Evolutionary conservation across 2,329 filamentous ascomycete genomes (phyloP), one percentile per base, ranked within the genome.

Genomic region (Leptographium procerum): DNA sequence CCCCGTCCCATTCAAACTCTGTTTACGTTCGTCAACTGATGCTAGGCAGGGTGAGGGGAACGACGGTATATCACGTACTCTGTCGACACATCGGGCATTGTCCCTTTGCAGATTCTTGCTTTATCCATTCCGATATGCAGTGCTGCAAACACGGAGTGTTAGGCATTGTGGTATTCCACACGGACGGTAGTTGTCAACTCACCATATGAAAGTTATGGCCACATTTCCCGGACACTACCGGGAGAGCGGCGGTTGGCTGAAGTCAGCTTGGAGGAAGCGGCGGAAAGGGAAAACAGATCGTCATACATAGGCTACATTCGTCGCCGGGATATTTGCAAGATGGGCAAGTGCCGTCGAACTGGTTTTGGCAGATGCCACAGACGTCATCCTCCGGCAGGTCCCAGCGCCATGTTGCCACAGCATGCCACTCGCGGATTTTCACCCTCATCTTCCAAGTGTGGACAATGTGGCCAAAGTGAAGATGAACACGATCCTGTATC

Each of bases 161-260:
- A 16, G 13, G 26, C 19, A 9, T n/a, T 22, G 3, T 29, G 7
- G 16, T 19, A 31, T 28, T 16, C 11, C 19, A 16, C 14, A 22
- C 6, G 14, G 13, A 3, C 16, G 10, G 5, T 16, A 24, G 22
- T 2, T 26, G 29, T 33, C 36, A 50, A 48, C 57, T 14, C 40
- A 95, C 91, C 89, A 96, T 95, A 73, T 99, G 94, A 69, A 99
- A 99, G 63, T 90, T 96, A 72, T 99, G 94, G 6, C 91, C 92
- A 73, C 94, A 99, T 77, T 92, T 95, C 50, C 94, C 94, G 61
- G 94, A 91, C 64, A 96, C 92, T 96, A 66, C 61, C 58, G 57
- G 26, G 34, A 53, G 45, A 26, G 11, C 29, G 52, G 28, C 9
- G 6, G 22, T 43, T 28, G 31, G 40, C 19, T 16, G 8, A 19